Evolutionary conservation across 2,329 filamentous ascomycete species (phyloP), one percentile per base, ranked within the genome.

Genomic region (Lachnellula arida): DNA sequence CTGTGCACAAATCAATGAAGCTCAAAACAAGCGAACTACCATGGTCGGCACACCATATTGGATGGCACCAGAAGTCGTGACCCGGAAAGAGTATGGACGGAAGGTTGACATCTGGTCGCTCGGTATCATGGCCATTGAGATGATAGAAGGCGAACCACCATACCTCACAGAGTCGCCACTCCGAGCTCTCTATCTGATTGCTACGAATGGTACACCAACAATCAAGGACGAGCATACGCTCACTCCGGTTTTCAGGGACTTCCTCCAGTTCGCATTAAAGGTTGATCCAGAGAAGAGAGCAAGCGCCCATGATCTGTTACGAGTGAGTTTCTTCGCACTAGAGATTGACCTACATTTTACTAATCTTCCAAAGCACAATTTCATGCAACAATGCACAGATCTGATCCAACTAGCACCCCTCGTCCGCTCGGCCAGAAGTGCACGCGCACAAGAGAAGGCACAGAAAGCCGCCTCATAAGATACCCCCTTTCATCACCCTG

Each of bases 41-140:
- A 99, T 97, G 94, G 94, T 99, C 46, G 94, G 94, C 53, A 97
- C 94, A 7, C 94, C 94, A 2, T 99, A 99, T 74, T 99, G 94
- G 94, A 99, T 99, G 94, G 94, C 94, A 1, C 94, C 94, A 3
- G 94, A 99, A 74, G 93, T 99, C 22, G 94, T 99, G 28, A 97
- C 91, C 6, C 81, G 92, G 43, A 97, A 97, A 73, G 94, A 97
- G 74, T 99, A 99, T 73, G 94, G 94, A 63, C 88, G 93, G 60
- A 99, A 97, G 74, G 93, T 99, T 53, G 94, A 99, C 70, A 97
- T 99, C 65, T 99, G 94, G 94, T 96, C 90, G 57, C 78, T 99
- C 46, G 94, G 94, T 57, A 99, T 99, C 75, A 97, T 99, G 94
- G 91, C 94, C 7, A 97, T 99, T 68, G 94, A 99, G 74, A 99